A percentile compares a stretch with the other conserved stretches of the same genome.
Conservation (phyloP, 2,329 filamentous ascomycete genomes). For the Emericellopsis atlantica region DNA sequence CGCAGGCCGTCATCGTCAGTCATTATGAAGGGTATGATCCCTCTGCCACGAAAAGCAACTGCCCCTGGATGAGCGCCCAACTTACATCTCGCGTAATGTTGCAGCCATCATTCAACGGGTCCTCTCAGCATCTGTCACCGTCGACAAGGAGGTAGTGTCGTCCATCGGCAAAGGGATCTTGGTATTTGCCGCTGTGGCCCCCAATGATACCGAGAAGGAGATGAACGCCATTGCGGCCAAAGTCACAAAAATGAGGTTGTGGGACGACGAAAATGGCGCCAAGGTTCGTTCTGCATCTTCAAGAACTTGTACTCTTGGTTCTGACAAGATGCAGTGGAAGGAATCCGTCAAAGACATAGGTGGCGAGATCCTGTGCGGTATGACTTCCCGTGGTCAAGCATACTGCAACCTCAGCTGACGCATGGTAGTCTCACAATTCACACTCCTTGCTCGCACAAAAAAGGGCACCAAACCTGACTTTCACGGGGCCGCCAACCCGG, state of each 20-base stretch:
- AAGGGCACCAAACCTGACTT: constrained; percentile 96
- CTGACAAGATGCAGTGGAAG: constrained; percentile 64
- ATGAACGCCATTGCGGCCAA: constrained; percentile 73
- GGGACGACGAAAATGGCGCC: constrained; percentile 67
- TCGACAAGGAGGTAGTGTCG: constrained; percentile 81
- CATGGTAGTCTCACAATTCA: constrained; percentile 81
- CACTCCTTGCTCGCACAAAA: constrained; percentile 81
- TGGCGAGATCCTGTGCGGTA: constrained; percentile 92
- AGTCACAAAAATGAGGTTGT: constrained; percentile 80
- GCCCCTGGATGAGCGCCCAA: no score
- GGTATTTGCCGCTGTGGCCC: constrained; percentile 83
- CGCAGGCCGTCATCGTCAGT: not conserved
- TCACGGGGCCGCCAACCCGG: constrained; percentile 69
- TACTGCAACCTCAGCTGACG: not conserved
- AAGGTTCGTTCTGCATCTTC: constrained; percentile 33
- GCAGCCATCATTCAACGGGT: constrained; percentile 87
- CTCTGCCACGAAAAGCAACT: no score
- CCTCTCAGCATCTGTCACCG: constrained; percentile 87
- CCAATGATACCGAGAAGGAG: constrained; percentile 82
- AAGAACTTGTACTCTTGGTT: not conserved
- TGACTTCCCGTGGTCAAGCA: constrained; percentile 3
- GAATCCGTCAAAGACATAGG: constrained; percentile 74
- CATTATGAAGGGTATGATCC: constrained; percentile 3
- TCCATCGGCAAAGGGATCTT: constrained; percentile 83
- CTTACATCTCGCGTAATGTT: not conserved